phyloP scores from a whole-genome alignment of 2,329 filamentous ascomycete species.

The Pestalotiopsis sp. region DNA sequence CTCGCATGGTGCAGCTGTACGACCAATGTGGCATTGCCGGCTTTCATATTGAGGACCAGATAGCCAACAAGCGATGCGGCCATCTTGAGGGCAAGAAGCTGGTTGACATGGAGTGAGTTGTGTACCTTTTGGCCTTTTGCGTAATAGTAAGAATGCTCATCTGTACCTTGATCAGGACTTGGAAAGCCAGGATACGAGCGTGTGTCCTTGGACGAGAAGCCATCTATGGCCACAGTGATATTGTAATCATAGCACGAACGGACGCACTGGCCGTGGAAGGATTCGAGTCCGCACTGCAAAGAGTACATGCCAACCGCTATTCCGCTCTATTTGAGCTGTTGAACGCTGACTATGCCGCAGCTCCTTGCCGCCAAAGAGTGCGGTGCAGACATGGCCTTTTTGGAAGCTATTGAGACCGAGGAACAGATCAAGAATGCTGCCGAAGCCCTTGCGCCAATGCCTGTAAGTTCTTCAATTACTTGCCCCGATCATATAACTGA shows the following conservation, averaged over 20 bases:
- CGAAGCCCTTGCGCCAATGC: conserved; percentile 12
- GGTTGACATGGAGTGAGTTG: conserved; percentile 29
- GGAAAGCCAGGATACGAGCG: conserved; percentile 14
- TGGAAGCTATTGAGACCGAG: conserved; percentile 15
- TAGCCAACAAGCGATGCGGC: conserved; percentile 40
- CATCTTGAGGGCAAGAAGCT: conserved; percentile 39
- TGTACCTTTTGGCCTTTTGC: neutral
- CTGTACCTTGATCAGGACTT: neutral
- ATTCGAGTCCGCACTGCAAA: conserved; percentile 11
- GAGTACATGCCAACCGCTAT: neutral
- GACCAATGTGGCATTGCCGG: conserved; percentile 31
- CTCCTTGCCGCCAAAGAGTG: conserved; percentile 9
- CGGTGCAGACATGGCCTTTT: conserved; percentile 16
- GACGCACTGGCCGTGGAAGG: conserved; percentile 32
- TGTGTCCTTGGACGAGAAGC: conserved; percentile 33
- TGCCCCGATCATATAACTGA: neutral
- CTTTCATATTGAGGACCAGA: conserved; percentile 38
- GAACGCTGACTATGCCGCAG: neutral
- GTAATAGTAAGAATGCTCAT: neutral
- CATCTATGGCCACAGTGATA: conserved; percentile 42
- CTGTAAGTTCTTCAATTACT: neutral
- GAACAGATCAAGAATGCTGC: conserved; percentile 14
- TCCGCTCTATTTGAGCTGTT: neutral
- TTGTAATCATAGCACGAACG: conserved; percentile 62
- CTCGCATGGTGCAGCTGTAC: conserved; percentile 44